Evolutionary conservation across 495 filamentous ascomycete genomes (phyloP), one percentile per base, ranked within the genome.

Genomic region (Daldinia vernicosa): DNA sequence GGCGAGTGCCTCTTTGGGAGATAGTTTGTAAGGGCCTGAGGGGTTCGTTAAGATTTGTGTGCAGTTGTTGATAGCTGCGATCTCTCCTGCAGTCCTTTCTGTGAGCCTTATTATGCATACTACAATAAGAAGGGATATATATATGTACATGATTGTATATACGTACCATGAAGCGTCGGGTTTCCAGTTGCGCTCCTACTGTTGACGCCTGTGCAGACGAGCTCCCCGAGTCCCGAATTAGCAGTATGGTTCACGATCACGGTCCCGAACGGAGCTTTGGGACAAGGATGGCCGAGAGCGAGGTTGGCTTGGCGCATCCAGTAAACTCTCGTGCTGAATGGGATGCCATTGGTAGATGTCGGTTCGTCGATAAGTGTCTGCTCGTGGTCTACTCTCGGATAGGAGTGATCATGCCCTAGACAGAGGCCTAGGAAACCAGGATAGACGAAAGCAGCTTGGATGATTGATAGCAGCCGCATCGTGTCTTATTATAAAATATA

Each of bases 181-280:
- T 87, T 85, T 4, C 83, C 84, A 0, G 73, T 80, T 19, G 63
- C 58, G 43, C 67, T 66, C 35, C 72, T 79, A 33, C 70, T 63
- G 66, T 87, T 88, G 24, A 76, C 76, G 6, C 84, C 80, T 17
- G 79, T 79, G 67, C 84, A 87, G 24, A 87, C 70, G 0, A 86
- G 74, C n/a, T 84, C 74, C 7, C 84, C 83, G 7, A 77, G 55
- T 0, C 60, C 69, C 26, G 74, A 63, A 4, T 47, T 69, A 17
- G 65, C 77, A 9, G 81, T 83, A 43, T 86, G 85, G 75, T 89
- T 89, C 4, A 88, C 86, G 62, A 89, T 83, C 15, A 82, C 83
- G 8, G 80, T 78, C 0, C 81, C 85, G 72, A 88, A 89, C 2
- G 85, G 79, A 19, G 78, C 80, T 63, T 80, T 83, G 0, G 82